Evolutionary conservation across 768 basidiomycete genomes (phyloP), one percentile per base, ranked within the genome.

Genomic region (Thelephora ganbajun): DNA sequence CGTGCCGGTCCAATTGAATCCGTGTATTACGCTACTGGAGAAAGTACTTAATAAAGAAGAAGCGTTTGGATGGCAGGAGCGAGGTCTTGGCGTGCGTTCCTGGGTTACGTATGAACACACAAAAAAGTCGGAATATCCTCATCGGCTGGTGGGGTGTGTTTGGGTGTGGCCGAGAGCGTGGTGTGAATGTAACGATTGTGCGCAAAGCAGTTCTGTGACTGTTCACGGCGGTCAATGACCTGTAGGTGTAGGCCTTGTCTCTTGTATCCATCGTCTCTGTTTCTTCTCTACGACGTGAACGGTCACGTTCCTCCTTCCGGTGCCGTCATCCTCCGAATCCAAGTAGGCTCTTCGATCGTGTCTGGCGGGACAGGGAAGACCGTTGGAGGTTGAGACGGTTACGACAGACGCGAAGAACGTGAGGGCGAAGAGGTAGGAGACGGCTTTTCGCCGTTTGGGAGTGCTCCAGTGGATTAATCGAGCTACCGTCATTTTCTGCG

Each of bases 191-290:
- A n/a, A n/a, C n/a, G n/a, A n/a, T n/a, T n/a, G n/a, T n/a, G n/a
- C n/a, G n/a, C n/a, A n/a, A n/a, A n/a, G n/a, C n/a, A n/a, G n/a
- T n/a, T n/a, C n/a, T n/a, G n/a, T n/a, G n/a, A n/a, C n/a, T n/a
- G n/a, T n/a, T n/a, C n/a, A n/a, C n/a, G n/a, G n/a, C n/a, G n/a
- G n/a, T n/a, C n/a, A n/a, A n/a, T n/a, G n/a, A n/a, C n/a, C n/a
- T n/a, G n/a, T n/a, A n/a, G n/a, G n/a, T n/a, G n/a, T n/a, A 43
- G 57, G 66, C 36, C 51, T 57, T 49, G 65, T 82, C 63, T 90
- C 87, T 63, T 87, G 81, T 59, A 90, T 88, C 87, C 87, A 90
- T 53, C 83, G 71, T 56, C 76, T 71, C 11, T 82, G 80, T 45
- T 73, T 67, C 64, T 77, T 85, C 54, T 80, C 73, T 22, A 79